These are phyloP conservation scores for Coemansia guatemalensis DNA, from an alignment of 192 early-diverging fungal species.

Conservation along the genomic window DNA sequence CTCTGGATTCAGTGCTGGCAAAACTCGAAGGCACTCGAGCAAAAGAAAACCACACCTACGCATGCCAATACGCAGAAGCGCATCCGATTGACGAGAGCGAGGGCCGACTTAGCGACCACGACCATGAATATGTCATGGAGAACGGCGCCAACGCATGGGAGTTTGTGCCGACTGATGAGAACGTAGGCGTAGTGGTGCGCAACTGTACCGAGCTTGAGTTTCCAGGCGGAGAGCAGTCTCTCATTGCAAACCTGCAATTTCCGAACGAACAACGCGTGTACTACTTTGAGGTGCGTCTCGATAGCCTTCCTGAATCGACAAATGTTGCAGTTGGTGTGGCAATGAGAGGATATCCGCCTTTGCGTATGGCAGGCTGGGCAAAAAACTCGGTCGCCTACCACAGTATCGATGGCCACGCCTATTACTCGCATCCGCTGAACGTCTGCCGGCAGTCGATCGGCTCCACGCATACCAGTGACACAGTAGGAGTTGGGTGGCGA, in stretches of 20 bases:
- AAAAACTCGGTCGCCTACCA: slow-evolving; percentile 69
- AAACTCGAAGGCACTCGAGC: slow-evolving; percentile 33
- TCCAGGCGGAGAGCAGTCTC: slow-evolving; percentile 33
- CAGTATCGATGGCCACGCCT: slow-evolving; percentile 61
- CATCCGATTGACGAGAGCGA: slow-evolving; percentile 47
- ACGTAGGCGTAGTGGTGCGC: slow-evolving; percentile 22
- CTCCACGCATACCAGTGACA: slow-evolving; percentile 60
- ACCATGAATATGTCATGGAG: slow-evolving; percentile 40
- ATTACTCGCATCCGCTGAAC: slow-evolving; percentile 59
- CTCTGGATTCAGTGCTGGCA: slow-evolving; percentile 25
- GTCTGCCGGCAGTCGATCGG: slow-evolving; percentile 50
- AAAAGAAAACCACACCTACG: slow-evolving; percentile 37
- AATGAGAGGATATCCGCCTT: slow-evolving; percentile 66
- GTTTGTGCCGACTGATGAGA: slow-evolving; percentile 26
- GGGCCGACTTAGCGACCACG: slow-evolving; percentile 26
- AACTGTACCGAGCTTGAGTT: slow-evolving; percentile 45
- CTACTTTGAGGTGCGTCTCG: slow-evolving; percentile 49
- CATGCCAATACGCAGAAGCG: slow-evolving; percentile 58
- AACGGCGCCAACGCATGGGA: slow-evolving; percentile 47
- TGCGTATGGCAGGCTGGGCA: slow-evolving; percentile 74
- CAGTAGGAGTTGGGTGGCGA: slow-evolving; percentile 71
- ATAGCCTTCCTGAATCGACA: slow-evolving; percentile 59
- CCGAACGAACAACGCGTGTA: slow-evolving; percentile 53
- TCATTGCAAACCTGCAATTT: slow-evolving; percentile 47
- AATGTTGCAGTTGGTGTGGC: slow-evolving; percentile 68